Percentiles rank a stretch among this genome's conserved stretches.
These are phyloP conservation scores for Pleodorina starrii DNA, from an alignment of 139 green algal genomes.

Conservation along the genomic window DNA sequence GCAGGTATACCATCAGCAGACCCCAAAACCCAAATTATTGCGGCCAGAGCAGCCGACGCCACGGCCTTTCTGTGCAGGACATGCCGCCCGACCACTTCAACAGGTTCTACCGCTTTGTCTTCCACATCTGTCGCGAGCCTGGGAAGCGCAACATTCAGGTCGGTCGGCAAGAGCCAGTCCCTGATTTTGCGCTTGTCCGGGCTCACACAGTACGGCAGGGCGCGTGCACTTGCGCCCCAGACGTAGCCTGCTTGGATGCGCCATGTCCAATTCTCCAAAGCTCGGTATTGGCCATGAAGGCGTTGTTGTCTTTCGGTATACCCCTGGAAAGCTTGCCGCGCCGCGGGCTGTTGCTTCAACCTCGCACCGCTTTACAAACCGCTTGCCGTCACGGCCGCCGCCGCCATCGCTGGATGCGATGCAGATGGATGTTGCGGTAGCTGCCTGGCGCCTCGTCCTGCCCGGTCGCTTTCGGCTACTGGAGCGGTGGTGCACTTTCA, in stretches of 20 bases:
- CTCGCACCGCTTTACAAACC: not conserved
- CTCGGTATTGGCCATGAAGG: too few species aligned
- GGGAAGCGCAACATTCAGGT: constrained; percentile 50
- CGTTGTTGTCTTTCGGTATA: too few species aligned
- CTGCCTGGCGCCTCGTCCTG: constrained; percentile 73
- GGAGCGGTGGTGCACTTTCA: constrained; percentile 72
- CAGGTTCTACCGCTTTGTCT: constrained; percentile 71
- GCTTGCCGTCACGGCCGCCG: not conserved
- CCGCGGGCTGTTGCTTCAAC: not conserved
- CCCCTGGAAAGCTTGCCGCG: too few species aligned
- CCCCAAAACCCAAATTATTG: not conserved
- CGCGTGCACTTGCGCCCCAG: not conserved
- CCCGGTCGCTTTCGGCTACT: constrained; percentile 78
- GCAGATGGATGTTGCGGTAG: constrained; percentile 65
- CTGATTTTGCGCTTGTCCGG: not conserved
- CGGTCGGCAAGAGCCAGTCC: not conserved
- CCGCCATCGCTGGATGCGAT: too few species aligned
- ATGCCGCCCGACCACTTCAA: constrained; percentile 67
- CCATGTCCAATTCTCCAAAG: not conserved
- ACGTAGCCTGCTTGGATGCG: not conserved
- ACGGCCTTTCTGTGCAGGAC: constrained; percentile 37
- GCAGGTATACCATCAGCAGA: constrained; percentile 26
- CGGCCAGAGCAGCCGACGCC: not conserved
- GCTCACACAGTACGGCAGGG: not conserved
- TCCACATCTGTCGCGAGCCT: constrained; percentile 64